phyloP scores from a whole-genome alignment of 225 moss, liverwort and hornwort species.

The Pseudisothecium myosuroides region DNA sequence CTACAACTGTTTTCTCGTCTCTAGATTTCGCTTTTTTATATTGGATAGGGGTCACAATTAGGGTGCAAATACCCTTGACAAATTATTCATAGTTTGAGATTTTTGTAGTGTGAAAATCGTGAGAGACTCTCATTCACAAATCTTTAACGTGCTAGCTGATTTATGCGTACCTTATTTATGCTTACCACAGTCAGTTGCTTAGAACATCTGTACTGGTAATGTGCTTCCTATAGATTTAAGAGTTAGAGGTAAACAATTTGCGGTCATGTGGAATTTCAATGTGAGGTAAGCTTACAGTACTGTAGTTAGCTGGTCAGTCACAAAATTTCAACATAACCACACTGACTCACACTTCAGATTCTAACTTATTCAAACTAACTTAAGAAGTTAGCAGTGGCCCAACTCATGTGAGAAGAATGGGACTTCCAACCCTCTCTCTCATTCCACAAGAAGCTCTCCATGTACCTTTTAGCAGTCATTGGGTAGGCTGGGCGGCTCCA shows the following conservation, averaged over 20 bases:
- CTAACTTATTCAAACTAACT: background rate
- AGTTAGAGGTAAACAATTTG: background rate
- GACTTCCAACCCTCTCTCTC: background rate
- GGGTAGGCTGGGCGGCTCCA: background rate
- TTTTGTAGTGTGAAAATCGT: background rate
- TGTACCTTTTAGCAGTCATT: background rate
- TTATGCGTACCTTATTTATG: no score
- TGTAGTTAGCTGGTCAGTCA: background rate
- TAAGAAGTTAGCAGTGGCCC: background rate
- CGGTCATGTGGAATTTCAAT: background rate
- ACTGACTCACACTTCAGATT: background rate
- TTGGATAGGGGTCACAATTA: background rate
- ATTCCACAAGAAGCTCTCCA: background rate
- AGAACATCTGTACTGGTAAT: background rate
- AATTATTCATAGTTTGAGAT: background rate
- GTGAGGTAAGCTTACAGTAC: no score
- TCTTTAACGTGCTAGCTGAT: background rate
- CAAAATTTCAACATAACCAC: background rate
- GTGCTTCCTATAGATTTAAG: background rate
- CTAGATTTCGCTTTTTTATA: background rate
- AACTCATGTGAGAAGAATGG: background rate
- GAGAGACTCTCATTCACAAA: background rate
- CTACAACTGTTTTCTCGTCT: background rate
- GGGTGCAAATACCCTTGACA: background rate
- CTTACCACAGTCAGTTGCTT: background rate